Evolutionary conservation across 108 stramenopile genomes (phyloP), one percentile per base, ranked within the genome.

Genomic region (Stephanodiscus minutulus): DNA sequence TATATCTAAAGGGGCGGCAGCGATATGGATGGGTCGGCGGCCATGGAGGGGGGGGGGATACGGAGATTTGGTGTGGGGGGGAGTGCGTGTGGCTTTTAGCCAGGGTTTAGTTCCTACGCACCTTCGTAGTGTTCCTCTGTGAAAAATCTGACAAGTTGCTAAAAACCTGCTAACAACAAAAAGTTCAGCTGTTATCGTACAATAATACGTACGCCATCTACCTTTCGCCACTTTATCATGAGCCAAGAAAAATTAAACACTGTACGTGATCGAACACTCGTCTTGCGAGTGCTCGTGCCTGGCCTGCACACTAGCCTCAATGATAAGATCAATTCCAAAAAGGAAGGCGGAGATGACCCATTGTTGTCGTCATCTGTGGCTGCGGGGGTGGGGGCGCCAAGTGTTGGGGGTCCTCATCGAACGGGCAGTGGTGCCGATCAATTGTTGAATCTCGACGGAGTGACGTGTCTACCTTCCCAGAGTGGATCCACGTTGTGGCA

Each of bases 391-490:
- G 13, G 27, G 13, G 13, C 54, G 6, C 24, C 50, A 21, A 52
- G 50, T 8, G 50, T 6, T 25, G 50, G 24, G 7, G 22, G 24
- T 9, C 50, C 39, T 7, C 50, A 52, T 3, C 50, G 50, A 8
- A 52, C 20, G 24, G 54, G 5, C 20, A 27, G 18, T 13, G 8
- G 39, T 8, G 62, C 44, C 43, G 74, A 66, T 63, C 71, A 77
- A 5, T 44, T 90, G 15, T 72, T 90, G 39, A 89, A 94, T 68
- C 71, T 94, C 57, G 93, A 94, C 0, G 93, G 93, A 1, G 93
- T 94, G 2, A 74, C 84, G 9, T 90, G 90, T 28, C 28, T 72
- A 28, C 74, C 79, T 36, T 62, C 74, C 15, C 83, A 80, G 31
- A 61, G 59, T 37, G 86, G 82, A 41, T 79, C 75, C 3, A 94